Conservation (phyloP, 495 filamentous ascomycete species). For the Aspergillus nidulans region DNA sequence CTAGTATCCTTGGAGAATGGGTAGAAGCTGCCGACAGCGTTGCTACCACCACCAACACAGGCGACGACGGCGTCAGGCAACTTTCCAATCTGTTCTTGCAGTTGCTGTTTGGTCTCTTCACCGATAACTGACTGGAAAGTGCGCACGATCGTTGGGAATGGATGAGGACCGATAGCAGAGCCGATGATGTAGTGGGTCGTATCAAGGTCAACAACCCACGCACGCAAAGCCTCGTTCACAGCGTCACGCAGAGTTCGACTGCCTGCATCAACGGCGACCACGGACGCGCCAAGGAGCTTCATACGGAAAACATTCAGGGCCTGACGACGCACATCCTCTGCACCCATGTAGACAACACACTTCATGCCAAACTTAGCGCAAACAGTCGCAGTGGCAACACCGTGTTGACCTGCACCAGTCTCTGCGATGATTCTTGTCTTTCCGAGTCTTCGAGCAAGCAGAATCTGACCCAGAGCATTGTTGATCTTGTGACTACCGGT, state of each 20-base stretch:
- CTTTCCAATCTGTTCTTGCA: slow-evolving; percentile 73
- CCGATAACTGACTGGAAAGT: slow-evolving; percentile 95
- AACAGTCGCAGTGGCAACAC: slow-evolving; percentile 92
- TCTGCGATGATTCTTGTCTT: slow-evolving; percentile 95
- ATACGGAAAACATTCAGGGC: slow-evolving; percentile 96
- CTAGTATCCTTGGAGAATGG: slow-evolving; percentile 81
- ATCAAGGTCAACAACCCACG: slow-evolving; percentile 79
- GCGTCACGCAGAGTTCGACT: slow-evolving; percentile 85
- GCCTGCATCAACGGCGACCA: slow-evolving; percentile 83
- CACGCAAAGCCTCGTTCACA: slow-evolving; percentile 87
- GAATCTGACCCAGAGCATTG: slow-evolving; percentile 85
- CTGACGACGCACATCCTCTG: slow-evolving; percentile 88
- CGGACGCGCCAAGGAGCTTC: slow-evolving; percentile 86
- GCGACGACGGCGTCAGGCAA: slow-evolving; percentile 94
- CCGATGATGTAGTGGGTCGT: slow-evolving; percentile 98
- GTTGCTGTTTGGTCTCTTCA: slow-evolving; percentile 85
- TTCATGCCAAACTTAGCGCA: slow-evolving; percentile 96
- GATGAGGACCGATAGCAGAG: slow-evolving; percentile 89
- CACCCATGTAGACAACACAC: slow-evolving; percentile 94
- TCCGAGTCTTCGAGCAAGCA: slow-evolving; percentile 74
- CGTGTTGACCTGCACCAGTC: slow-evolving; percentile 94
- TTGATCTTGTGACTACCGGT: slow-evolving; percentile 93
- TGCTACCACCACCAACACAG: slow-evolving; percentile 90
- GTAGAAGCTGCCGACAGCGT: slow-evolving; percentile 93
- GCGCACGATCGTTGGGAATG: slow-evolving; percentile 92